These are phyloP conservation scores for Fusarium caatingaense DNA, from an alignment of 2,329 filamentous ascomycete genomes.

Conservation along the genomic window DNA sequence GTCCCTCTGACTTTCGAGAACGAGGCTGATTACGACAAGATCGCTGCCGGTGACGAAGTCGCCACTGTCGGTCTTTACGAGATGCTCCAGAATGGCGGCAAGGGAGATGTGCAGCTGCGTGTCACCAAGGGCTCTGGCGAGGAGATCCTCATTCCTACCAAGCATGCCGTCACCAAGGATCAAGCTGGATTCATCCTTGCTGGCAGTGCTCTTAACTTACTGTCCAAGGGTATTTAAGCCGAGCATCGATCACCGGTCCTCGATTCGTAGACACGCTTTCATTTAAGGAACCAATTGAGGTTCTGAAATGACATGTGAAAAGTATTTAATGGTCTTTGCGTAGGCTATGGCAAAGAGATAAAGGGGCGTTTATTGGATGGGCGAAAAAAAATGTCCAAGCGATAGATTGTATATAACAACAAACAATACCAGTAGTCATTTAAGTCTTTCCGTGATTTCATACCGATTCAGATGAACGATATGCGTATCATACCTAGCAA, in stretches of 20 bases:
- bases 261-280: background rate
- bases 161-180: conserved; percentile 88
- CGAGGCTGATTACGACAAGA: conserved; percentile 86
- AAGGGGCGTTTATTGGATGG: conserved; percentile 43
- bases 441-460: background rate
- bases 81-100: conserved; percentile 80
- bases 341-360: conserved; percentile 28
- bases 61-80: conserved; percentile 85
- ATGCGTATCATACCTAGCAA: background rate
- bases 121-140: conserved; percentile 73
- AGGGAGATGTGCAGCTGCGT: conserved; percentile 77
- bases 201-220: conserved; percentile 90
- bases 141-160: conserved; percentile 78
- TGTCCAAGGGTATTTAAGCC: conserved; percentile 70
- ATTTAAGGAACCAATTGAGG: background rate
- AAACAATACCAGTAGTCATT: conserved; percentile 45
- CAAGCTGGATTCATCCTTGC: conserved; percentile 94
- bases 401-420: conserved; percentile 44
- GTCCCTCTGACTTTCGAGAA: conserved; percentile 92
- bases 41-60: conserved; percentile 86
- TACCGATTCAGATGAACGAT: background rate
- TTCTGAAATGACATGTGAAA: conserved; percentile 11
- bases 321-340: conserved; percentile 17
- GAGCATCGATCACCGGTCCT: background rate
- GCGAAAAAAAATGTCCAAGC: conserved; percentile 43